Conservation (phyloP, 2,329 filamentous ascomycete genomes). For the Zymoseptoria brevis region DNA sequence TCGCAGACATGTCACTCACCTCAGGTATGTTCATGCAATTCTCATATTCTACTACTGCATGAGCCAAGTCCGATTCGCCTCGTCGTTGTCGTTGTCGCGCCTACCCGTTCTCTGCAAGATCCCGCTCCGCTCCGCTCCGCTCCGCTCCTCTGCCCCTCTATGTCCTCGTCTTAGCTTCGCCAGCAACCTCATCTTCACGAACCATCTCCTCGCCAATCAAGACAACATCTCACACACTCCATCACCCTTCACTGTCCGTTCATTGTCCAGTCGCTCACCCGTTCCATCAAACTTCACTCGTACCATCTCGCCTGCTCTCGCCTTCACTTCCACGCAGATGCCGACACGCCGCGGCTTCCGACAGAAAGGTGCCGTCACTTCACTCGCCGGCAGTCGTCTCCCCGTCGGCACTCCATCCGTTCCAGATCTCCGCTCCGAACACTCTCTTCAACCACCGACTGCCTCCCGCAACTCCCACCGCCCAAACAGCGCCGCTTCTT, state of each 20-base stretch:
- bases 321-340: neutral
- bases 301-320: neutral
- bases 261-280: neutral
- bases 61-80: neutral
- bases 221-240: neutral
- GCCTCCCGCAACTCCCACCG: constrained; percentile 6
- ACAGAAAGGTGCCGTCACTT: constrained; percentile 3
- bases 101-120: neutral
- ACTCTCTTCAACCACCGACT: constrained; percentile 1
- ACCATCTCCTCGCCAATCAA: neutral
- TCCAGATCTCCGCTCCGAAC: neutral
- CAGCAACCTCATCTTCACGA: neutral
- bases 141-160: neutral
- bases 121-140: neutral
- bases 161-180: no score
- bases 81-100: no score
- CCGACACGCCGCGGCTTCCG: constrained; percentile 3
- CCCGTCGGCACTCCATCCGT: constrained; percentile 22
- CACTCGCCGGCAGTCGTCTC: constrained; percentile 19
- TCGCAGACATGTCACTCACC: neutral
- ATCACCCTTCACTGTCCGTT: neutral
- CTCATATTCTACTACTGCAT: neutral
- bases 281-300: neutral
- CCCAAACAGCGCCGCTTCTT: constrained; percentile 2
- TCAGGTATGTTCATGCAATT: neutral